phyloP scores from a whole-genome alignment of 805 yeast genomes.

The Maudiozyma bulderi region DNA sequence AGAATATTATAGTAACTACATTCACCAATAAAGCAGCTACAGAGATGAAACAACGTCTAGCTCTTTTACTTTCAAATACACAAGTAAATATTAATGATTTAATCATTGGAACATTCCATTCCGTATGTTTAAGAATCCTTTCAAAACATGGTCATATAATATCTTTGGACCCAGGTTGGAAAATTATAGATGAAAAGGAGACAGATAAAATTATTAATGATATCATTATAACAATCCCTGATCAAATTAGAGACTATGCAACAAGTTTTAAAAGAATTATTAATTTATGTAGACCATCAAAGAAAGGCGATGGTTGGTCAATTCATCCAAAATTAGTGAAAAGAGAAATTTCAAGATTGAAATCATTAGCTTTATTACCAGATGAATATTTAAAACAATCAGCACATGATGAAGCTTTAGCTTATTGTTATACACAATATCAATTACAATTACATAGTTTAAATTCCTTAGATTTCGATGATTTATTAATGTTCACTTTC shows the following conservation, averaged over 20 bases:
- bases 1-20: slow-evolving; percentile 70
- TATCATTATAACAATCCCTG: slow-evolving; percentile 30
- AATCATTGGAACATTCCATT: slow-evolving; percentile 83
- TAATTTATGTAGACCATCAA: slow-evolving; percentile 19
- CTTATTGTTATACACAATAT: slow-evolving; percentile 41
- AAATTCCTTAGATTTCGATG: slow-evolving; percentile 70
- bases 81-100: slow-evolving; percentile 34
- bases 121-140: slow-evolving; percentile 59
- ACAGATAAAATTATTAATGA: slow-evolving; percentile 29
- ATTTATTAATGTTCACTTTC: slow-evolving; percentile 51
- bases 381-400: slow-evolving; percentile 29
- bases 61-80: slow-evolving; percentile 26
- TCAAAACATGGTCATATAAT: slow-evolving; percentile 43
- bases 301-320: slow-evolving; percentile 25
- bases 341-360: slow-evolving; percentile 44
- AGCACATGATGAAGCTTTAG: slow-evolving; percentile 27
- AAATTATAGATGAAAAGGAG: slow-evolving; percentile 61
- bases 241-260: slow-evolving; percentile 27
- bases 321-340: slow-evolving; percentile 35
- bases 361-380: slow-evolving; percentile 42
- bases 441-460: slow-evolving; percentile 37
- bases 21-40: slow-evolving; percentile 89
- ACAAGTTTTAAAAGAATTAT: slow-evolving; percentile 20
- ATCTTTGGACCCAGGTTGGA: slow-evolving; percentile 36
- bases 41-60: slow-evolving; percentile 66